phyloP scores from a whole-genome alignment of 345 rosid species.

The Salix viminalis region DNA sequence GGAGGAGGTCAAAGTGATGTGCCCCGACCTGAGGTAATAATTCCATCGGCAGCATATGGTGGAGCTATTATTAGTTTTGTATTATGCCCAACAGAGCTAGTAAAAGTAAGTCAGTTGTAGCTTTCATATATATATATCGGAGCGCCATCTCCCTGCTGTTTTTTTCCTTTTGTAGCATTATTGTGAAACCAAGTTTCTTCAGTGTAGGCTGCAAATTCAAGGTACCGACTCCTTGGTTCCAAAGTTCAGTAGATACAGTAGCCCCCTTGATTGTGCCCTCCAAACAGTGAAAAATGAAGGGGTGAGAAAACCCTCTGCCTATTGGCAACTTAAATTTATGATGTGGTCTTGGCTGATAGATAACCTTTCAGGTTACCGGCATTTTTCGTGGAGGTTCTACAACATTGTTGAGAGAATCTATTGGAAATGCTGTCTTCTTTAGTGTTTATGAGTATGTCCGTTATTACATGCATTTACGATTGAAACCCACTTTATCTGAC shows the following conservation, averaged over 20 bases:
- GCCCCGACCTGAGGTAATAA: conserved; percentile 58
- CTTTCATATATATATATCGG: neutral
- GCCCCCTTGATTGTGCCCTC: conserved; percentile 79
- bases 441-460: conserved; percentile 71
- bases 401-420: conserved; percentile 72
- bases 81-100: conserved; percentile 78
- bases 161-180: conserved; percentile 19
- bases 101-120: conserved; percentile 51
- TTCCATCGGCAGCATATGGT: conserved; percentile 89
- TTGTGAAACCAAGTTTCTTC: conserved; percentile 44
- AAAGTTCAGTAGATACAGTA: conserved; percentile 48
- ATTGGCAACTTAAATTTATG: neutral
- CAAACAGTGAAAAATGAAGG: conserved; percentile 74
- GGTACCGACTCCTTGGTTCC: conserved; percentile 76
- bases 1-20: conserved; percentile 45
- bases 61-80: conserved; percentile 90
- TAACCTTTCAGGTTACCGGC: conserved; percentile 67
- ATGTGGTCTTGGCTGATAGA: conserved; percentile 27
- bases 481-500: conserved; percentile 41
- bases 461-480: conserved; percentile 54
- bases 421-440: conserved; percentile 80
- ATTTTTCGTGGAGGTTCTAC: conserved; percentile 83
- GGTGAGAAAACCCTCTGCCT: conserved; percentile 52
- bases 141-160: neutral
- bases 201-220: conserved; percentile 99